Evolutionary conservation across 768 basidiomycete species (phyloP).

Genomic region (Amanita fuliginea): DNA sequence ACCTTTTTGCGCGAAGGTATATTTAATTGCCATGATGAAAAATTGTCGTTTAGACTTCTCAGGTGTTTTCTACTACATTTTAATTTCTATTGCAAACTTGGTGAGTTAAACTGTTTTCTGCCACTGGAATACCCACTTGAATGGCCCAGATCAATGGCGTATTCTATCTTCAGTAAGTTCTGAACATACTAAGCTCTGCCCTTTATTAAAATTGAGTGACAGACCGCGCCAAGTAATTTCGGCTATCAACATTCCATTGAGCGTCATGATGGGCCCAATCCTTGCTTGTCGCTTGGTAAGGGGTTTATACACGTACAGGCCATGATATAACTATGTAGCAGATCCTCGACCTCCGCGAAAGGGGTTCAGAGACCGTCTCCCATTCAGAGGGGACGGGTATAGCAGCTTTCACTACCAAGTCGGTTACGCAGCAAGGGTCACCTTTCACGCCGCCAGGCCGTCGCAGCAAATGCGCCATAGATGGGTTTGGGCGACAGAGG

Average conservation of each 20-base stretch:
- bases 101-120: constrained; percentile 15
- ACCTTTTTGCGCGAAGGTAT: constrained; percentile 76
- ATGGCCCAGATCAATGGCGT: constrained; percentile 57
- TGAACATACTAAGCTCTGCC: constrained; percentile 6
- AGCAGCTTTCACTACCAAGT: constrained; percentile 56
- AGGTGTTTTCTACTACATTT: constrained; percentile 78
- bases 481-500: constrained; percentile 23
- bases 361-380: constrained; percentile 67
- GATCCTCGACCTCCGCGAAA: constrained; percentile 77
- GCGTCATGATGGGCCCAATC: constrained; percentile 74
- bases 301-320: neutral
- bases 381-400: constrained; percentile 67
- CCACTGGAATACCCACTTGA: neutral
- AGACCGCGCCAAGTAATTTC: constrained; percentile 78
- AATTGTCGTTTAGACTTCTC: constrained; percentile 3
- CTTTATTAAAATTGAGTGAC: constrained; percentile 8
- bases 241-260: constrained; percentile 75
- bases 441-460: constrained; percentile 42
- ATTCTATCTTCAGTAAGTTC: constrained; percentile 70
- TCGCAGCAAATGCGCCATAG: constrained; percentile 27
- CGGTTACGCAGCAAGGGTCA: constrained; percentile 41
- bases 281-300: constrained; percentile 69
- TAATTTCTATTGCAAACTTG: constrained; percentile 82
- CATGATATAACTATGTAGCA: constrained; percentile 14
- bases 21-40: constrained; percentile 5